Conservation (phyloP, 2,329 filamentous ascomycete species). For the Aspergillus oerlinghausenensis region DNA sequence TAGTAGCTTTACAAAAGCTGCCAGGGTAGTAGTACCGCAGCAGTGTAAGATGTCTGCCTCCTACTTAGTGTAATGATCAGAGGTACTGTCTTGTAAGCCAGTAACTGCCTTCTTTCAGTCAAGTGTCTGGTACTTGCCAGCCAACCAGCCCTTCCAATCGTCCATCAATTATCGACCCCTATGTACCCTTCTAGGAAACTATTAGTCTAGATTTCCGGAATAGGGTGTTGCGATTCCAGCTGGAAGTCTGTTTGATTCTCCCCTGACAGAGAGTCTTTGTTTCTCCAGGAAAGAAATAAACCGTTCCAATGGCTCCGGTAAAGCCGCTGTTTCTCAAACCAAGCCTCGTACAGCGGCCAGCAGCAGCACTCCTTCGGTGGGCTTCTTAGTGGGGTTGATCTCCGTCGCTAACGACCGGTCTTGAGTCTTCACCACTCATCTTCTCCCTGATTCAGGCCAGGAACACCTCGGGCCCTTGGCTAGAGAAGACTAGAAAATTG, state of each 20-base stretch:
- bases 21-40: not conserved
- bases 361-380: slow-evolving; percentile 17
- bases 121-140: not conserved
- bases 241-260: slow-evolving; percentile 5
- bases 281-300: not conserved
- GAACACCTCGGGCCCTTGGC: slow-evolving; percentile 23
- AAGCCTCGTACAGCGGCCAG: slow-evolving; percentile 11
- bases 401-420: slow-evolving; percentile 19
- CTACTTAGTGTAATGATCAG: not conserved
- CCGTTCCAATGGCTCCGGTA: slow-evolving; percentile 1
- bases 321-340: slow-evolving; percentile 4
- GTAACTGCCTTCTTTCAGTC: not conserved
- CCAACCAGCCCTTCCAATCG: slow-evolving; percentile 1
- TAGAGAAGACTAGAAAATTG: not conserved
- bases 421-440: slow-evolving; percentile 20
- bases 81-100: not conserved
- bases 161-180: slow-evolving; percentile 6
- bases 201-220: not conserved
- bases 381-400: slow-evolving; percentile 21
- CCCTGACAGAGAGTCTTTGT: slow-evolving; percentile 1
- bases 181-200: not conserved
- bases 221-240: not conserved
- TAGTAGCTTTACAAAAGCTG: not conserved
- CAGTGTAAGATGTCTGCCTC: not conserved
- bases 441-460: slow-evolving; percentile 18